Conservation (phyloP, 805 yeast genomes). For the Candida ortonii region DNA sequence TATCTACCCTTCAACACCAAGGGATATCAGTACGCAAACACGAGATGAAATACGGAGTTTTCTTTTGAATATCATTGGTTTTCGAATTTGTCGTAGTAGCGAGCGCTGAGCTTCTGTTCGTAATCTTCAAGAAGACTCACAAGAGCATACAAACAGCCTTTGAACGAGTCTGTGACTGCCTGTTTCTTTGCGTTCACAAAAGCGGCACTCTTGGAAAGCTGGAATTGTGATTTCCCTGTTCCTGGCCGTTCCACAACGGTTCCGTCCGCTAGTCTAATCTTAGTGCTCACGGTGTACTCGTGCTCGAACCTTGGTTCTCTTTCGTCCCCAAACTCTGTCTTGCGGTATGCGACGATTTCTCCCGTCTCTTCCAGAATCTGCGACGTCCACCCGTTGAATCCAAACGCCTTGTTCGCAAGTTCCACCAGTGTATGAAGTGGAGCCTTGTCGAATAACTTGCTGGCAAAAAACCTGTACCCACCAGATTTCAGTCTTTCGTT, state of each 20-base stretch:
- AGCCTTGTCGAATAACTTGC: constrained; percentile 19
- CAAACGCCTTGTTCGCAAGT: constrained; percentile 48
- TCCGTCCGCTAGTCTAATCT: constrained; percentile 43
- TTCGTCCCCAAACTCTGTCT: constrained; percentile 19
- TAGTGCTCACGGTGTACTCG: constrained; percentile 28
- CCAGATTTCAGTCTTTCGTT: constrained; percentile 13
- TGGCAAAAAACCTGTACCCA: constrained; percentile 5
- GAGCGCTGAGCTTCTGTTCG: constrained; percentile 24
- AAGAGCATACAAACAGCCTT: constrained; percentile 40
- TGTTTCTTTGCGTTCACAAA: constrained; percentile 43
- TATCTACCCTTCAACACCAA: too few relatives aligned
- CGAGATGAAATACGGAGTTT: too few relatives aligned
- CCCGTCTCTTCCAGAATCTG: constrained; percentile 29
- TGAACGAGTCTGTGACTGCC: constrained; percentile 46
- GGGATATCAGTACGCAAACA: too few relatives aligned
- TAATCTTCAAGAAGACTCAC: constrained; percentile 29
- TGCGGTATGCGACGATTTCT: constrained; percentile 11
- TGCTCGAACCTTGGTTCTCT: constrained; percentile 17
- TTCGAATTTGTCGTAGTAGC: constrained; percentile 21
- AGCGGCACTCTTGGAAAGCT: constrained; percentile 35
- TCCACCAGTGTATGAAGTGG: constrained; percentile 27
- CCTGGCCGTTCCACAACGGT: constrained; percentile 40
- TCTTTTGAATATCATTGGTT: too few relatives aligned
- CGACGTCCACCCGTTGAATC: constrained; percentile 51
- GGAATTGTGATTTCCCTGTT: constrained; percentile 34